Evolutionary conservation across 2,329 filamentous ascomycete species (phyloP).

Genomic region (Talaromyces sp.): DNA sequence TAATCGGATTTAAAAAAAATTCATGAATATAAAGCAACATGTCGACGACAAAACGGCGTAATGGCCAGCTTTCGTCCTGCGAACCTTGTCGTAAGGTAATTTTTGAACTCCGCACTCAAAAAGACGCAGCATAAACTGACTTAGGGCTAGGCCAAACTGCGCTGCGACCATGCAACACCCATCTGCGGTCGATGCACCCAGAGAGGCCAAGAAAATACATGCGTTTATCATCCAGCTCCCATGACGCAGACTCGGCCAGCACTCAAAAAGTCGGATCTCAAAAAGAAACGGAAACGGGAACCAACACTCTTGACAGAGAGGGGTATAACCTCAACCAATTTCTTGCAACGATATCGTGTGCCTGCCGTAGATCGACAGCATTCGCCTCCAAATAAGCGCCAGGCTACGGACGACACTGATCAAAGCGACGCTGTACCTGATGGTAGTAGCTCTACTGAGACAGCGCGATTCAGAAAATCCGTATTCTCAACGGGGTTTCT

Average conservation of each 20-base stretch:
- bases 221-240: constrained; percentile 23
- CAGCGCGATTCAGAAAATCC: background rate
- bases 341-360: constrained; percentile 15
- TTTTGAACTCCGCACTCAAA: background rate
- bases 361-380: background rate
- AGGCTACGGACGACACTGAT: background rate
- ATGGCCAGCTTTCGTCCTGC: constrained; percentile 23
- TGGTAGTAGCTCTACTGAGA: background rate
- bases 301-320: constrained; percentile 8
- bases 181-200: constrained; percentile 22
- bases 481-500: constrained; percentile 21
- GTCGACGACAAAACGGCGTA: constrained; percentile 13
- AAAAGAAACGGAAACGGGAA: constrained; percentile 15
- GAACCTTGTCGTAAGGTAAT: constrained; percentile 25
- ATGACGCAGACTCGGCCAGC: constrained; percentile 15
- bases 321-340: constrained; percentile 6
- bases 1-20: background rate
- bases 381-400: background rate
- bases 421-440: background rate
- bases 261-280: background rate
- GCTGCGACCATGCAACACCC: constrained; percentile 24
- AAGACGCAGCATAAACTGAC: background rate
- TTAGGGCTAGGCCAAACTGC: constrained; percentile 22
- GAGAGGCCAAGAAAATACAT: constrained; percentile 15
- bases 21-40: background rate